These are phyloP conservation scores for Botrytis galanthina DNA, from an alignment of 2,329 filamentous ascomycete genomes.

Conservation along the genomic window DNA sequence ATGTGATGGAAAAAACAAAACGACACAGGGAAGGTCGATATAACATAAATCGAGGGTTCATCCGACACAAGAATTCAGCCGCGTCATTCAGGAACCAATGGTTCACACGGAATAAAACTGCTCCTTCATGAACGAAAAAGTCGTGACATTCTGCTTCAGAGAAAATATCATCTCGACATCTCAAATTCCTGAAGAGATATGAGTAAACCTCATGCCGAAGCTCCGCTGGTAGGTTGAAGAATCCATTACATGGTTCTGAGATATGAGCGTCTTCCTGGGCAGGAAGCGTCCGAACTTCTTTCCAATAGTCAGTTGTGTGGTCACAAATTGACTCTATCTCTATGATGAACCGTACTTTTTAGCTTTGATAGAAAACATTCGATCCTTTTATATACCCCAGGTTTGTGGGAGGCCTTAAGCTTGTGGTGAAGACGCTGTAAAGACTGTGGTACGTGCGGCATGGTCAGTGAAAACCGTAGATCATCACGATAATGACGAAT, in stretches of 20 bases:
- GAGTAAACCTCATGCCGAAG: slow-evolving; percentile 17
- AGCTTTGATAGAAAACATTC: slow-evolving; percentile 9
- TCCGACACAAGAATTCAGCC: slow-evolving; percentile 16
- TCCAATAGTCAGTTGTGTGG: slow-evolving; percentile 12
- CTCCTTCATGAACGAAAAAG: slow-evolving; percentile 9
- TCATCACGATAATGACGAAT: slow-evolving; percentile 6
- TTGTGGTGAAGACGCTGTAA: slow-evolving; percentile 11
- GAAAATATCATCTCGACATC: slow-evolving; percentile 17
- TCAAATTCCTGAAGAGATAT: slow-evolving; percentile 18
- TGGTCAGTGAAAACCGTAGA: slow-evolving; percentile 9
- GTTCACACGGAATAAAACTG: slow-evolving; percentile 15
- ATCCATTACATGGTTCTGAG: slow-evolving; percentile 3
- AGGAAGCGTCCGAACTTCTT: not conserved
- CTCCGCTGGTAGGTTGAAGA: slow-evolving; percentile 14
- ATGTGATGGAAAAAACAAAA: slow-evolving; percentile 10
- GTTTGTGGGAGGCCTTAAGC: slow-evolving; percentile 2
- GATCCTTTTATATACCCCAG: slow-evolving; percentile 6
- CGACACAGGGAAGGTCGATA: slow-evolving; percentile 18
- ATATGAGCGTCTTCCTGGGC: not conserved
- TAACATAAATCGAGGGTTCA: slow-evolving; percentile 18
- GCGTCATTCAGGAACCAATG: slow-evolving; percentile 15
- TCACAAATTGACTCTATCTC: slow-evolving; percentile 2
- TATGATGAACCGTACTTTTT: slow-evolving; percentile 10
- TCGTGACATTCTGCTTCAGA: slow-evolving; percentile 17
- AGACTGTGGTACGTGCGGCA: slow-evolving; percentile 15